A percentile compares a stretch with the other conserved stretches of the same genome.
These are phyloP conservation scores for Byssoonygena ceratinophila DNA, from an alignment of 2,329 filamentous ascomycete genomes.

Conservation along the genomic window DNA sequence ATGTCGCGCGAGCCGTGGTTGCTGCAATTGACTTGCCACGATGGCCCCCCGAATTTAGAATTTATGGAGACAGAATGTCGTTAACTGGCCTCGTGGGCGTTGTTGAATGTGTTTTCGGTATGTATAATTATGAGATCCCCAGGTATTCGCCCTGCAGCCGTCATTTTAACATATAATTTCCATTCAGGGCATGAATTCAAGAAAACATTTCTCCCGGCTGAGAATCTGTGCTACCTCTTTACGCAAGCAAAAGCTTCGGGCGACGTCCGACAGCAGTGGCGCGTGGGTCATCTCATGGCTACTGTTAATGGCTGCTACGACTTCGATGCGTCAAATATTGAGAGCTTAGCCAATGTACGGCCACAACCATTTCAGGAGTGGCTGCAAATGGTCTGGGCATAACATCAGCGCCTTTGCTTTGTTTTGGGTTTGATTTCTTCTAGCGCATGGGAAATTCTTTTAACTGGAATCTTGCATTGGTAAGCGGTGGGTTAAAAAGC, in stretches of 20 bases:
- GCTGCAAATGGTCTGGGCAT: slow-evolving; percentile 42
- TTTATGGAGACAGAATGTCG: slow-evolving; percentile 56
- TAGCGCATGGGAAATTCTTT: not conserved
- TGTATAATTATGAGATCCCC: slow-evolving; percentile 1
- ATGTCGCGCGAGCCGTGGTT: slow-evolving; percentile 60
- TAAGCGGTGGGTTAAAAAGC: too few relatives aligned
- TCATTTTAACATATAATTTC: not conserved
- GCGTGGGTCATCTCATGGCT: slow-evolving; percentile 52
- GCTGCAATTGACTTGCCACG: slow-evolving; percentile 51
- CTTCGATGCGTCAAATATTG: slow-evolving; percentile 52
- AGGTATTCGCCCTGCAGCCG: not conserved
- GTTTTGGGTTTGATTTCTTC: not conserved
- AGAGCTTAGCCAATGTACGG: slow-evolving; percentile 40
- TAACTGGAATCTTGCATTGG: too few relatives aligned
- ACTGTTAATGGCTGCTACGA: slow-evolving; percentile 60
- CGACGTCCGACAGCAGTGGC: slow-evolving; percentile 30
- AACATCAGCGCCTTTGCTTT: not conserved
- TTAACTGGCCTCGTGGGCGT: slow-evolving; percentile 51
- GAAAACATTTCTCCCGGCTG: slow-evolving; percentile 19
- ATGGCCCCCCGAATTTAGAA: slow-evolving; percentile 60
- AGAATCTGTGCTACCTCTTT: slow-evolving; percentile 17
- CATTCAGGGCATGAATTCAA: slow-evolving; percentile 20
- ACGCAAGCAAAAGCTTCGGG: slow-evolving; percentile 24
- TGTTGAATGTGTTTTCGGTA: slow-evolving; percentile 41
- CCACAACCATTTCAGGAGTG: slow-evolving; percentile 47